Base-by-base conservation (phyloP, 257 asterid genomes). In the Solanum commersonii region DNA sequence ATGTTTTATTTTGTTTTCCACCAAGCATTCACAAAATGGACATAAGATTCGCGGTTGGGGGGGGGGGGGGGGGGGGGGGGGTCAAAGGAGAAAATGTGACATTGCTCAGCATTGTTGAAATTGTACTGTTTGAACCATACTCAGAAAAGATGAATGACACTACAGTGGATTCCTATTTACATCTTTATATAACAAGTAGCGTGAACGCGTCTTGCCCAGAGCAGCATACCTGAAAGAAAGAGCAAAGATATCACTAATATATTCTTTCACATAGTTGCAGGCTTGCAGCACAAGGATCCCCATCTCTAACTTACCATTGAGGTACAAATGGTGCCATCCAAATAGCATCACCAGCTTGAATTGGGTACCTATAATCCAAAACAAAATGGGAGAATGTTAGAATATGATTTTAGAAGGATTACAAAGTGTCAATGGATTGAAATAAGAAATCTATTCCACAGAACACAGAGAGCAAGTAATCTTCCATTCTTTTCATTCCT, bases 311-410 rank as follows among this genome's bases (percentile, higher is more conserved):
- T 92, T 90, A 97, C 99, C 99, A 97, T 59, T 97, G 99, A 88
- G 99, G 98, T 83, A 96, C 98, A 89, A 97, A 97, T 3, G 99
- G 99, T 1, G 99, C 98, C 99, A 96, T 96, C 99, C 99, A 97
- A 88, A 97, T 97, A 31, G 93, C 88, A 90, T 97, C 99, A 14
- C 99, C 99, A 6, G 99, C 93, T 93, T 96, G 93, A 90, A 97
- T 96, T 33, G 99, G 99, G 86, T 96, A 97, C 99, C 99, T 96
- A 90, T 88, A 87, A 65, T 86, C 86, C 49, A 88, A 84, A 86
- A 77, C 74, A 72, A 89, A 71, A 68, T 13, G 65, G 5, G 20
- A 82, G 25, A 84, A 15, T 40, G 27, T 52, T 77, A 87, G 34
- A 67, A 31, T 23, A 81, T 65, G 83, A 46, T 6, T 60, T 83